Base-by-base conservation (phyloP, 306 rosid species). In the Cucumis cinereus region DNA sequence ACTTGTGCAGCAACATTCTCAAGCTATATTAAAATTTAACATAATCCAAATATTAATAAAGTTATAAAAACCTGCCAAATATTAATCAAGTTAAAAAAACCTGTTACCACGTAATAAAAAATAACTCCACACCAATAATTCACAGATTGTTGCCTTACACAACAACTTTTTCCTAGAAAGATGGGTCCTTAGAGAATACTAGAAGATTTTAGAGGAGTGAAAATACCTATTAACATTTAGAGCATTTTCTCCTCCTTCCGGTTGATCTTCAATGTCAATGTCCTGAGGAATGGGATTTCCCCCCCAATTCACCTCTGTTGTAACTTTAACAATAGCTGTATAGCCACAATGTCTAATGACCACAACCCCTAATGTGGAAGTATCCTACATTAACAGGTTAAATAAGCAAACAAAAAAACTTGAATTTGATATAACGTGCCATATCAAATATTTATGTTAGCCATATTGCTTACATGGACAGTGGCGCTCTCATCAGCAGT, bases 401-500 rank as follows among this genome's bases (percentile, higher is more conserved):
- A 19, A 6, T 50, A 69, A 82, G 77, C 45, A 50, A 33, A 62
- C 70, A 17, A 83, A 55, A 75, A 15, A 15, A 43, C 63, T 56
- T 64, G 30, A 45, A 55, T 53, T 38, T 64, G 20, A 50, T 50
- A 67, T 24, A 59, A 74, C 68, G 73, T 62, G 26, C 59, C 77
- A 28, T 50, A 45, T 19, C 50, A 77, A 70, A 43, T 19, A 58
- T 50, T 67, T 26, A 56, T 38, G 68, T 79, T 28, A 73, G 19
- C 19, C 41, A 35, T 41, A 62, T 78, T 78, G 86, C 91, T 84
- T 83, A 94, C 98, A 85, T 94, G 98, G 78, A 94, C 98, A 12
- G 98, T 90, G 76, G 96, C 97, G 83, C 98, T 94, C 80, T 94
- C 98, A 84, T 94, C 98, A 63, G 98, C 97, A 24, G 98, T 94